phyloP scores from a whole-genome alignment of 2,329 filamentous ascomycete genomes.

The Aspergillus sp. region DNA sequence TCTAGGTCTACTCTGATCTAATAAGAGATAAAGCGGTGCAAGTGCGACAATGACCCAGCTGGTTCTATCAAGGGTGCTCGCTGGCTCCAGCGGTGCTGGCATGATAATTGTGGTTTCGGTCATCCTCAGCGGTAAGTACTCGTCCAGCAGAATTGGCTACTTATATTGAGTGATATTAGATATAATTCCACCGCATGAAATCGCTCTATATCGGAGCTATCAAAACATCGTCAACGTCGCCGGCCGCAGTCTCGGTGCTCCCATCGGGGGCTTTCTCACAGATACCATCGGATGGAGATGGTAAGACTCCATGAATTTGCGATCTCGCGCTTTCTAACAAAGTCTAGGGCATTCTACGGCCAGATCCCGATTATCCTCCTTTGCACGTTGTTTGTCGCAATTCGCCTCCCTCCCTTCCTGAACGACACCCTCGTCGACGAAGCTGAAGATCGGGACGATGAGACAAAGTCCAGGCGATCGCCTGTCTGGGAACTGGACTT shows the following conservation, averaged over 20 bases:
- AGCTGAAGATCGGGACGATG: background rate
- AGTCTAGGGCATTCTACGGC: conserved; percentile 54
- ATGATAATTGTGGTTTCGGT: conserved; percentile 42
- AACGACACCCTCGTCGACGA: background rate
- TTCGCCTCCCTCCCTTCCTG: conserved; percentile 5
- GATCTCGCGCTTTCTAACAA: background rate
- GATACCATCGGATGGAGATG: conserved; percentile 72
- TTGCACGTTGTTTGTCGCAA: conserved; percentile 45
- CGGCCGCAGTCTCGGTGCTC: conserved; percentile 59
- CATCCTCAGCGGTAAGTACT: conserved; percentile 32
- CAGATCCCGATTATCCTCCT: conserved; percentile 57
- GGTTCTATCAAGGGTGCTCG: conserved; percentile 36
- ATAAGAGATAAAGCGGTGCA: conserved; percentile 5
- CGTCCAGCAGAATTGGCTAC: background rate
- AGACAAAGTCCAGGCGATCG: background rate
- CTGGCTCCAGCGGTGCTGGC: conserved; percentile 40
- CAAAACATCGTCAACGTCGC: conserved; percentile 46
- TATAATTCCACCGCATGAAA: conserved; percentile 44
- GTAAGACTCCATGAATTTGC: conserved; percentile 29
- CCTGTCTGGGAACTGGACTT: conserved; percentile 13
- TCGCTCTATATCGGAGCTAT: conserved; percentile 46
- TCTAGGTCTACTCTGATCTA: background rate
- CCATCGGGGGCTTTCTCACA: conserved; percentile 68
- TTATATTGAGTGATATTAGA: conserved; percentile 24
- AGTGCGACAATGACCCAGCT: conserved; percentile 20